Evolutionary conservation across 2,329 filamentous ascomycete genomes (phyloP).

Genomic region (Thelonectria rubi): DNA sequence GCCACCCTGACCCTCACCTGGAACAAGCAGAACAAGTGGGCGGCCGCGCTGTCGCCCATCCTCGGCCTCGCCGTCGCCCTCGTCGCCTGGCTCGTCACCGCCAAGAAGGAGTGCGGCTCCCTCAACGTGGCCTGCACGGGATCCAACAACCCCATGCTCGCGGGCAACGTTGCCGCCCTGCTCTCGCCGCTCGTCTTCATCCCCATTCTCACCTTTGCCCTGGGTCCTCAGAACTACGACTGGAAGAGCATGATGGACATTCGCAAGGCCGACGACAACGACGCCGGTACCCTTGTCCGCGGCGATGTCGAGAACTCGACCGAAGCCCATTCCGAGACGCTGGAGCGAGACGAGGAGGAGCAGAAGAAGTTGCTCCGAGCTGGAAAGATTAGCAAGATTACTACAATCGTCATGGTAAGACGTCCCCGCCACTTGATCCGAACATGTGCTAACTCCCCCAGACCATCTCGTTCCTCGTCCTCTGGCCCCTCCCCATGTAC

Average conservation of each 20-base stretch:
- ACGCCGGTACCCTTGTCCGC: conserved; percentile 62
- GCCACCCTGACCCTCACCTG: conserved; percentile 83
- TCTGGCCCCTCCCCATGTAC: conserved; percentile 96
- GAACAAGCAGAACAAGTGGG: conserved; percentile 79
- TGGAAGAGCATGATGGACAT: conserved; percentile 86
- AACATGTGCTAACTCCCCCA: not conserved
- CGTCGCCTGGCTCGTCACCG: conserved; percentile 78
- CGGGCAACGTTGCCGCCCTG: conserved; percentile 84
- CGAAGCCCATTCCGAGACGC: conserved; percentile 19
- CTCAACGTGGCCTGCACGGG: conserved; percentile 80
- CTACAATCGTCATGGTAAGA: conserved; percentile 43
- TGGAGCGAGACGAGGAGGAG: conserved; percentile 49
- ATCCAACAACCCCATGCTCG: conserved; percentile 85
- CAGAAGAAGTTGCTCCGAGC: conserved; percentile 61
- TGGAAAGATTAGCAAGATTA: conserved; percentile 55
- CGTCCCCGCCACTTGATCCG: accelerated
- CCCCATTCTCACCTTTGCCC: conserved; percentile 74
- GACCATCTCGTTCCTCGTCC: conserved; percentile 76
- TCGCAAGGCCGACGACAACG: conserved; percentile 79
- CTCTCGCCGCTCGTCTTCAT: conserved; percentile 80
- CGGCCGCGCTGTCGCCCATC: conserved; percentile 73
- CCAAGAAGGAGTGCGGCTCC: conserved; percentile 69
- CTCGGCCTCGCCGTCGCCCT: conserved; percentile 73
- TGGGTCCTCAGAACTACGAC: conserved; percentile 76
- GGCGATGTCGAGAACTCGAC: conserved; percentile 28